phyloP scores from a whole-genome alignment of 192 early-diverging fungal species.

The Spizellomyces sp. region DNA sequence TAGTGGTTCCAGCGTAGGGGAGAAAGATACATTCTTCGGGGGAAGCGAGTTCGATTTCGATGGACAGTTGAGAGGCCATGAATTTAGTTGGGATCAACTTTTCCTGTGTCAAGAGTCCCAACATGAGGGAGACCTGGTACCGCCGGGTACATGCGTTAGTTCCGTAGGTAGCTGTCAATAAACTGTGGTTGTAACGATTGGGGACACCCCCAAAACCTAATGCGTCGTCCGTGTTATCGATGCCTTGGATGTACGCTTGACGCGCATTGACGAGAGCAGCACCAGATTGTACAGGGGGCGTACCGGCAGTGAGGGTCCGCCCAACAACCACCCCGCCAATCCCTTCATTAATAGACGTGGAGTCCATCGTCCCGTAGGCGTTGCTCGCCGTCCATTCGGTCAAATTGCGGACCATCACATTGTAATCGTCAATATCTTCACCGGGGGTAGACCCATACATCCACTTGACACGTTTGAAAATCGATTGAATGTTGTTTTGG shows the following conservation, averaged over 20 bases:
- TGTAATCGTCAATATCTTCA: neutral
- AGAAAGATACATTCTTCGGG: neutral
- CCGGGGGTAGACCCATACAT: neutral
- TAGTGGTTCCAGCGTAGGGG: too few species aligned
- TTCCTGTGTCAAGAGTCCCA: neutral
- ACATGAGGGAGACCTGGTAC: neutral
- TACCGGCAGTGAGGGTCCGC: neutral
- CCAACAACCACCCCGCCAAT: neutral
- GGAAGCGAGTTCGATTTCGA: neutral
- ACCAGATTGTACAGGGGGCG: too few species aligned
- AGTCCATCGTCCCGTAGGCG: neutral
- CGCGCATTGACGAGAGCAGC: too few species aligned
- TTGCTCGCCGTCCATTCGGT: neutral
- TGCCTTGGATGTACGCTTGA: too few species aligned
- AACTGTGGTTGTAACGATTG: neutral
- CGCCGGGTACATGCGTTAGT: neutral
- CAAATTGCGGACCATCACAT: neutral
- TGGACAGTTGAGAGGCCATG: conserved; percentile 13
- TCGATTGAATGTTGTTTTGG: conserved; percentile 5
- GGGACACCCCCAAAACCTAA: neutral
- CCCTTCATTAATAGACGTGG: neutral
- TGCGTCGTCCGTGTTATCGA: neutral
- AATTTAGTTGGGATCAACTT: conserved; percentile 1
- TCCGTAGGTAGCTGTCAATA: neutral
- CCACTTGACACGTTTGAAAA: neutral